Conservation (phyloP, 1,139 yeast genomes). For the Zygosaccharomyces sapae region DNA sequence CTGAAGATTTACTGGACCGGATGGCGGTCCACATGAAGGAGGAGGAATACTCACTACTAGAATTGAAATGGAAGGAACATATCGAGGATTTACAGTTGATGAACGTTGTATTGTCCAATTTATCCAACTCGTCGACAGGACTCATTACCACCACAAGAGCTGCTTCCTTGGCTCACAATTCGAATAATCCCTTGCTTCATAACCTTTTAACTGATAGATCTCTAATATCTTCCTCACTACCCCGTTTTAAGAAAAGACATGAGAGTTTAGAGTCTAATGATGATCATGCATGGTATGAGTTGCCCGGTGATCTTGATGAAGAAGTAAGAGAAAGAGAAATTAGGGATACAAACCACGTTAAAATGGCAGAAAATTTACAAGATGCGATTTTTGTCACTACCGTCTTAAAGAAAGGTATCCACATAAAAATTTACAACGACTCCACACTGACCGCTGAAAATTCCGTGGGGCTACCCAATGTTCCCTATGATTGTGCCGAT, state of each 20-base stretch:
- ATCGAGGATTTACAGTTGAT: constrained; percentile 35
- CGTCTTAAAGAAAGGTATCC: constrained; percentile 71
- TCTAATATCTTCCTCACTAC: constrained; percentile 86
- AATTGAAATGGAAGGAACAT: constrained; percentile 29
- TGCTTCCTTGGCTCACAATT: constrained; percentile 28
- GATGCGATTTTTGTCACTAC: constrained; percentile 53
- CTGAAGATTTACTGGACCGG: constrained; percentile 21
- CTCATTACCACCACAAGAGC: constrained; percentile 37
- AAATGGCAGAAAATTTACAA: constrained; percentile 14
- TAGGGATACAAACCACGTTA: constrained; percentile 6
- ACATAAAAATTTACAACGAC: constrained; percentile 48
- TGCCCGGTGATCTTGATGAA: constrained; percentile 18
- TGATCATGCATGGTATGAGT: constrained; percentile 27
- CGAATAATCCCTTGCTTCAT: constrained; percentile 74
- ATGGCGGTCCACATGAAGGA: constrained; percentile 43
- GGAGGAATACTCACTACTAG: constrained; percentile 22
- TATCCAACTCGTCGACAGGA: constrained; percentile 40
- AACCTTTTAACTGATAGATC: constrained; percentile 90
- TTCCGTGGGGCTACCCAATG: constrained; percentile 27
- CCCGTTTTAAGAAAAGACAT: constrained; percentile 52
- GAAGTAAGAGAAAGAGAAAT: constrained; percentile 7
- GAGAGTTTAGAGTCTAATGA: constrained; percentile 9
- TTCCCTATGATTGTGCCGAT: constrained; percentile 18
- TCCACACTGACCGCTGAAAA: constrained; percentile 32
- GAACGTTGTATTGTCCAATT: constrained; percentile 36